Evolutionary conservation across 2,329 filamentous ascomycete genomes (phyloP).

Genomic region (Trichoderma atrobrunneum): DNA sequence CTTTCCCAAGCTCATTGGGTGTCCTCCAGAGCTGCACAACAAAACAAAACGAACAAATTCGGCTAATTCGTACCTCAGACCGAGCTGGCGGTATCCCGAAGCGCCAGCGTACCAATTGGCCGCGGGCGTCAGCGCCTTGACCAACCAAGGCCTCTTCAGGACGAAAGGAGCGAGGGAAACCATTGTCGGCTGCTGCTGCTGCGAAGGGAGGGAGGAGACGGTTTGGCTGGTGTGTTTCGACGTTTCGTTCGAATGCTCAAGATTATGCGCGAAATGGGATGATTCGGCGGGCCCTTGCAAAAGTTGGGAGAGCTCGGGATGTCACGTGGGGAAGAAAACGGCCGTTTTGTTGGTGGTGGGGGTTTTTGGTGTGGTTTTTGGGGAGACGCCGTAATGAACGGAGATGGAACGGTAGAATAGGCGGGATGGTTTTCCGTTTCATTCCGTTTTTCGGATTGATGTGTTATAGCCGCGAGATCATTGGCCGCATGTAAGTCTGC

Average conservation of each 20-base stretch:
- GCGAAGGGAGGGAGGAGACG: background rate
- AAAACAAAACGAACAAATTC: background rate
- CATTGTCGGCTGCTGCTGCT: constrained; percentile 6
- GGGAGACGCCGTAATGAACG: background rate
- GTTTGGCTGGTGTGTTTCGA: background rate
- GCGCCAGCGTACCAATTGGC: constrained; percentile 87
- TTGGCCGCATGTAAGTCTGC: background rate
- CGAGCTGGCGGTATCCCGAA: constrained; percentile 88
- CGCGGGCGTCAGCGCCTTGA: constrained; percentile 71
- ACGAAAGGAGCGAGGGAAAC: constrained; percentile 67
- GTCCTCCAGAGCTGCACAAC: too few species aligned
- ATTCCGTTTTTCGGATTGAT: background rate
- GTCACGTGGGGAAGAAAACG: constrained; percentile 32
- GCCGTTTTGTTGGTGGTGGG: background rate
- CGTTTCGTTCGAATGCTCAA: constrained; percentile 18
- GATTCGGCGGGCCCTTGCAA: constrained; percentile 30
- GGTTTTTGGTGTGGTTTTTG: background rate
- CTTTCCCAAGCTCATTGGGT: background rate
- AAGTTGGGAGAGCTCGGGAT: constrained; percentile 32
- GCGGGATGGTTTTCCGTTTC: background rate
- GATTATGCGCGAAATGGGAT: constrained; percentile 36
- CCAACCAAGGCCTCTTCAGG: constrained; percentile 81
- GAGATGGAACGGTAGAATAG: background rate
- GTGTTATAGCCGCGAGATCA: background rate
- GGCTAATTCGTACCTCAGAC: constrained; percentile 66